These are phyloP conservation scores for Fusarium albosuccineum DNA, from an alignment of 2,329 filamentous ascomycete genomes.

Conservation along the genomic window DNA sequence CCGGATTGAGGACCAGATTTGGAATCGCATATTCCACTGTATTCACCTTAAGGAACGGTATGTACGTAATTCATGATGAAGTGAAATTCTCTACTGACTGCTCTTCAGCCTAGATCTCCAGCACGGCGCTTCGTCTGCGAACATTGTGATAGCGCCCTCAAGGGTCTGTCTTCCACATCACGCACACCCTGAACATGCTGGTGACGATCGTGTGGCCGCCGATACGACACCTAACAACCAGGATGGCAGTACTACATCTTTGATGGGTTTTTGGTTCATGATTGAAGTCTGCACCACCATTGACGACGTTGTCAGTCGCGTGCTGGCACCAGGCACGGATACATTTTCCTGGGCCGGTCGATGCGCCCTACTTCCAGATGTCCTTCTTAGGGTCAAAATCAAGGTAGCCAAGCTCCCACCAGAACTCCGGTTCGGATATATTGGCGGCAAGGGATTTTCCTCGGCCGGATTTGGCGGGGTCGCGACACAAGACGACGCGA, in stretches of 20 bases:
- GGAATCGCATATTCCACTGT: slow-evolving; percentile 87
- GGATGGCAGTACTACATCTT: slow-evolving; percentile 73
- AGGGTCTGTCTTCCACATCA: slow-evolving; percentile 83
- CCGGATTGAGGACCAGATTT: slow-evolving; percentile 78
- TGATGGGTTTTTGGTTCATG: slow-evolving; percentile 85
- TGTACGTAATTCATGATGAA: slow-evolving; percentile 28
- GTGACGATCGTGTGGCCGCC: slow-evolving; percentile 83
- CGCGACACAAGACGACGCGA: slow-evolving; percentile 66
- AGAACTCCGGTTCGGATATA: slow-evolving; percentile 71
- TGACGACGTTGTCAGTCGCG: slow-evolving; percentile 81
- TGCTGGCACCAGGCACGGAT: slow-evolving; percentile 84
- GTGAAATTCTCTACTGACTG: slow-evolving; percentile 21
- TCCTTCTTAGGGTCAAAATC: slow-evolving; percentile 76
- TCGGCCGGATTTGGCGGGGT: slow-evolving; percentile 59
- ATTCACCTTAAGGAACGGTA: slow-evolving; percentile 80
- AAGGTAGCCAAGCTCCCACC: slow-evolving; percentile 76
- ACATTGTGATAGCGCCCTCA: slow-evolving; percentile 80
- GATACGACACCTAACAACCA: slow-evolving; percentile 79
- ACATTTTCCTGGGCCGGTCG: slow-evolving; percentile 84
- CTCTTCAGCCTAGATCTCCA: slow-evolving; percentile 76
- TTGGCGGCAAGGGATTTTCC: slow-evolving; percentile 52
- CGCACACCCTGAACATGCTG: slow-evolving; percentile 82
- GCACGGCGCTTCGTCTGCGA: slow-evolving; percentile 77
- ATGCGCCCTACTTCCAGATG: slow-evolving; percentile 77
- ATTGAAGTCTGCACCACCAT: slow-evolving; percentile 85